These are phyloP conservation scores for Ganoderma resinaceum DNA, from an alignment of 1,284 basidiomycete species.

Conservation along the genomic window DNA sequence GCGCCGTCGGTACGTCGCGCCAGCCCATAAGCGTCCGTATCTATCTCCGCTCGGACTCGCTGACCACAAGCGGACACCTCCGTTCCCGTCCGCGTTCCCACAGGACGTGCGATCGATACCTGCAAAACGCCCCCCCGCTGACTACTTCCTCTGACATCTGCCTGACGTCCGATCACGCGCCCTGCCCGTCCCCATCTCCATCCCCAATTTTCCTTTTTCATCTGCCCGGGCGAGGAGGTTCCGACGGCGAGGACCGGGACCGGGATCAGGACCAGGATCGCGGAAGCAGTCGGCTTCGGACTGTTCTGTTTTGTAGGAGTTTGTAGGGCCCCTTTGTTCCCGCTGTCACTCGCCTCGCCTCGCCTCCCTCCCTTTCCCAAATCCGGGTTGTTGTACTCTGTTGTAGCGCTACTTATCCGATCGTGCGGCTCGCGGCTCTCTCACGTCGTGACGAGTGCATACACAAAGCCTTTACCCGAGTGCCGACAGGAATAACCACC, in stretches of 20 bases:
- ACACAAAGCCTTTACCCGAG: not conserved
- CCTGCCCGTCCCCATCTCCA: not conserved
- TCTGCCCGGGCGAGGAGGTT: not conserved
- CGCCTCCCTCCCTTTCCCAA: not conserved
- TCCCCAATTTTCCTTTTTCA: not conserved
- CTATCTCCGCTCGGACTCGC: constrained; percentile 2
- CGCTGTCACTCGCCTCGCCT: not conserved
- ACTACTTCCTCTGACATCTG: constrained; percentile 73
- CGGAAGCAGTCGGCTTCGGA: not conserved
- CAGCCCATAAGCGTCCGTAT: too few species aligned
- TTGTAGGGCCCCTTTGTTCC: constrained; percentile 6
- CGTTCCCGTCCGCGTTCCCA: constrained; percentile 30
- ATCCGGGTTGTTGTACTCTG: constrained; percentile 13
- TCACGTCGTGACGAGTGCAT: constrained; percentile 1
- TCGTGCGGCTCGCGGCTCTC: not conserved
- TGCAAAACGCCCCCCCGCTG: constrained; percentile 87
- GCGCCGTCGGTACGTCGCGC: constrained; percentile 68
- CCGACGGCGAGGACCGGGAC: too few species aligned
- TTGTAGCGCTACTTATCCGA: constrained; percentile 20
- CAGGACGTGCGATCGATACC: constrained; percentile 89
- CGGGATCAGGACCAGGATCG: not conserved
- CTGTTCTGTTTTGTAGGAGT: too few species aligned
- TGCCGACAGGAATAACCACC: not conserved
- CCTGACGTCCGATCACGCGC: not conserved
- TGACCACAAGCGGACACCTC: constrained; percentile 11